Percentiles rank a stretch among this genome's conserved stretches.
phyloP scores from a whole-genome alignment of 2,329 filamentous ascomycete species.

The Helicocarpus griseus region DNA sequence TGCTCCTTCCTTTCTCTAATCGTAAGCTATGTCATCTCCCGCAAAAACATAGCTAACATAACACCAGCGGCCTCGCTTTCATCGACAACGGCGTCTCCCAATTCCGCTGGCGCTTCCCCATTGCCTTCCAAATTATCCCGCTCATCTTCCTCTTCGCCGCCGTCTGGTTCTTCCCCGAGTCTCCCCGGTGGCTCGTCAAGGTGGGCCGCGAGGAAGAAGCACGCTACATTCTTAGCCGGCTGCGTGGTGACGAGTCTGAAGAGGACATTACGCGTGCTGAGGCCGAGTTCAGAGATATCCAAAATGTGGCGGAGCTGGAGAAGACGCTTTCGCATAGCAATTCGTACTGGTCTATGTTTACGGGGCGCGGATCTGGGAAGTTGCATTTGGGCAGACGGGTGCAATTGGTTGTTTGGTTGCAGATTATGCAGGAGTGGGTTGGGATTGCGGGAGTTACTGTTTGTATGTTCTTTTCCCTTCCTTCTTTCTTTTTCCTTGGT shows the following conservation, averaged over 20 bases:
- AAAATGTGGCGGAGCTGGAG: slow-evolving; percentile 53
- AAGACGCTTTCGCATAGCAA: slow-evolving; percentile 43
- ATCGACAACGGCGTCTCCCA: slow-evolving; percentile 48
- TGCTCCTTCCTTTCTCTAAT: slow-evolving; percentile 2
- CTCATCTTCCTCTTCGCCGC: slow-evolving; percentile 46
- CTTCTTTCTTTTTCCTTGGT: too few species aligned
- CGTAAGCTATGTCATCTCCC: background rate
- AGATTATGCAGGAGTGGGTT: slow-evolving; percentile 62
- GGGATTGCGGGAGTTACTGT: slow-evolving; percentile 62
- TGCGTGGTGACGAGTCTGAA: slow-evolving; percentile 50
- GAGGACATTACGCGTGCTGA: slow-evolving; percentile 45
- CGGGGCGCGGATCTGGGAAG: slow-evolving; percentile 55
- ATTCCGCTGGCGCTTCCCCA: slow-evolving; percentile 58
- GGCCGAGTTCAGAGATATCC: slow-evolving; percentile 59
- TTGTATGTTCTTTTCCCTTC: slow-evolving; percentile 31
- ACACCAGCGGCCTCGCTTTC: slow-evolving; percentile 51
- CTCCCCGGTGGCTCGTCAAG: slow-evolving; percentile 44
- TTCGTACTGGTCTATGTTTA: slow-evolving; percentile 57
- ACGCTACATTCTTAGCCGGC: slow-evolving; percentile 52
- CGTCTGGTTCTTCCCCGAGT: slow-evolving; percentile 62
- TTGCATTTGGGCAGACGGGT: slow-evolving; percentile 58
- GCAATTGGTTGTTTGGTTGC: slow-evolving; percentile 61
- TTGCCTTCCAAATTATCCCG: slow-evolving; percentile 60
- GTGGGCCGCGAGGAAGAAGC: slow-evolving; percentile 47
- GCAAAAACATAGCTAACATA: slow-evolving; percentile 9